phyloP scores from a whole-genome alignment of 2,329 filamentous ascomycete species.

The Chrysoporthe deuterocubensis region DNA sequence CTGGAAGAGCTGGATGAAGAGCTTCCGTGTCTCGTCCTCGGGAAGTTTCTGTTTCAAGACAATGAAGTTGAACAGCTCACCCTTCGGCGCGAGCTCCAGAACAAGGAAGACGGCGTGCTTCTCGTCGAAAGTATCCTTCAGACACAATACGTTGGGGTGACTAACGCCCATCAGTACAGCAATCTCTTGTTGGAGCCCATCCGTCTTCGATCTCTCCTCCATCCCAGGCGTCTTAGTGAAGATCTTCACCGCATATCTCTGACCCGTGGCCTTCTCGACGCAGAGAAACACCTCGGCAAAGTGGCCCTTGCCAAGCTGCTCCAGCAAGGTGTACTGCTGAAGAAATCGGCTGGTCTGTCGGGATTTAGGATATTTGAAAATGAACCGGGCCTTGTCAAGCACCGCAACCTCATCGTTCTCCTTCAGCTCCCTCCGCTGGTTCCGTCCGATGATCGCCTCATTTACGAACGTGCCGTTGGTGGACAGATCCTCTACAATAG shows the following conservation, averaged over 20 bases:
- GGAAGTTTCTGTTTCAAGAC: conserved; percentile 87
- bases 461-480: conserved; percentile 98
- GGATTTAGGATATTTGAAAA: conserved; percentile 86
- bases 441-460: conserved; percentile 86
- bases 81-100: conserved; percentile 86
- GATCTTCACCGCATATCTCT: conserved; percentile 88
- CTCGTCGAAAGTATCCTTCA: conserved; percentile 96
- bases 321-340: conserved; percentile 82
- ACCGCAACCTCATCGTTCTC: conserved; percentile 92
- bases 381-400: conserved; percentile 81
- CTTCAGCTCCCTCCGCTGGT: conserved; percentile 84
- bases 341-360: conserved; percentile 77
- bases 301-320: conserved; percentile 91
- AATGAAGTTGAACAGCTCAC: conserved; percentile 95
- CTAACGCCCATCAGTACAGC: conserved; percentile 96
- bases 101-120: conserved; percentile 88
- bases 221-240: conserved; percentile 85
- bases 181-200: conserved; percentile 92
- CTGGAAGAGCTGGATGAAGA: conserved; percentile 91
- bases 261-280: conserved; percentile 81
- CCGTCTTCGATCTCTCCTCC: conserved; percentile 81
- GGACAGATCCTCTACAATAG: conserved; percentile 89
- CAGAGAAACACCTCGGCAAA: conserved; percentile 94
- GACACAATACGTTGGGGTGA: conserved; percentile 87
- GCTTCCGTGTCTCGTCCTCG: conserved; percentile 80